These are phyloP conservation scores for Neofusicoccum laricinum DNA, from an alignment of 2,329 filamentous ascomycete species.

Conservation along the genomic window DNA sequence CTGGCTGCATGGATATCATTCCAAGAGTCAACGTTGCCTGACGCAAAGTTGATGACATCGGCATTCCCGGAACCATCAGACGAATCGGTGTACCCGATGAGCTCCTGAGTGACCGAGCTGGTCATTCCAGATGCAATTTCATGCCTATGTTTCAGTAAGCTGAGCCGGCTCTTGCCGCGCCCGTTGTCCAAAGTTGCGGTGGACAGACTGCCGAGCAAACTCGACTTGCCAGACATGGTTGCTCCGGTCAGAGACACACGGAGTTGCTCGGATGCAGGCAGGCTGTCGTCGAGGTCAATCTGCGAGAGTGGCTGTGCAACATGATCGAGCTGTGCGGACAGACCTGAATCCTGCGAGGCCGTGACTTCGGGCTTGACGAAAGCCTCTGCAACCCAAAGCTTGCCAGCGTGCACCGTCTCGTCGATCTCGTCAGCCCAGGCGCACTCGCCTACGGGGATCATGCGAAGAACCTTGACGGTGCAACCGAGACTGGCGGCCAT, in stretches of 20 bases:
- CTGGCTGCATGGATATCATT: slow-evolving; percentile 84
- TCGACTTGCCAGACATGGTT: slow-evolving; percentile 90
- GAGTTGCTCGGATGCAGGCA: slow-evolving; percentile 58
- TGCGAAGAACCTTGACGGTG: slow-evolving; percentile 74
- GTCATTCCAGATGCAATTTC: slow-evolving; percentile 90
- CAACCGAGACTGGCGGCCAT: slow-evolving; percentile 96
- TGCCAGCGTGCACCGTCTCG: slow-evolving; percentile 25
- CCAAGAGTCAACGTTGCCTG: slow-evolving; percentile 87
- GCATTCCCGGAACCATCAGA: not conserved
- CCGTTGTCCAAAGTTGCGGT: slow-evolving; percentile 90
- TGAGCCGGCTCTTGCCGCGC: slow-evolving; percentile 82
- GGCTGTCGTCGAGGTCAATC: slow-evolving; percentile 15
- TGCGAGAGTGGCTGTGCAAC: slow-evolving; percentile 9
- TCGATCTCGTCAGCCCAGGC: slow-evolving; percentile 60
- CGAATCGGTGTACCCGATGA: slow-evolving; percentile 69
- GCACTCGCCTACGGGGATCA: slow-evolving; percentile 81
- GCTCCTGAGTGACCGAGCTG: slow-evolving; percentile 89
- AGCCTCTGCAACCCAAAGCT: slow-evolving; percentile 85
- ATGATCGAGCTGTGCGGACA: not conserved
- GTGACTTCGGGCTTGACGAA: slow-evolving; percentile 71
- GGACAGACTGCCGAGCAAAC: slow-evolving; percentile 80
- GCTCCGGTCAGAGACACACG: slow-evolving; percentile 85
- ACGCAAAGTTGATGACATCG: slow-evolving; percentile 67
- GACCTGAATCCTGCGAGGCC: slow-evolving; percentile 29
- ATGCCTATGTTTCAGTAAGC: slow-evolving; percentile 86